phyloP scores from a whole-genome alignment of 768 basidiomycete species.

The Lyophyllum decastes region DNA sequence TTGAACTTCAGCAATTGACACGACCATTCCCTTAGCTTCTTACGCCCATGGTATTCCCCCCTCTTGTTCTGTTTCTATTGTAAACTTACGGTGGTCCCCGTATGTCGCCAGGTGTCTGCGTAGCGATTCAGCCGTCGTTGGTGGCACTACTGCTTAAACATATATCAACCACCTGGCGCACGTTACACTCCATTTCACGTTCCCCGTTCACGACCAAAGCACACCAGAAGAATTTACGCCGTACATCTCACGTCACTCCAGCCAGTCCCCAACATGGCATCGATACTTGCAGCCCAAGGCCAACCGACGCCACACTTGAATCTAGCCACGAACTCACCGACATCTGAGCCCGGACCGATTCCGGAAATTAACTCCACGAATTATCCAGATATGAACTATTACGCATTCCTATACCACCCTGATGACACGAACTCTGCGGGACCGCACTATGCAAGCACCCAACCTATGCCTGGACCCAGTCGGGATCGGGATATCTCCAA shows the following conservation, averaged over 20 bases:
- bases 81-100: background rate
- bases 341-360: background rate
- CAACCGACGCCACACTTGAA: conserved; percentile 4
- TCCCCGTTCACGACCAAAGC: background rate
- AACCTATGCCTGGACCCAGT: background rate
- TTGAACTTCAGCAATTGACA: conserved; percentile 7
- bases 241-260: conserved; percentile 1
- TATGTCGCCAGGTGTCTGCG: conserved; percentile 7
- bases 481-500: background rate
- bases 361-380: background rate
- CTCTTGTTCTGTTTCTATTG: conserved; percentile 6
- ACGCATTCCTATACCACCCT: background rate
- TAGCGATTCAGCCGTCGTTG: conserved; percentile 1
- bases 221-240: background rate
- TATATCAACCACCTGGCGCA: background rate
- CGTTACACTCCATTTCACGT: conserved; percentile 1
- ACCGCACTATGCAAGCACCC: background rate
- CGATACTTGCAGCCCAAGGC: background rate
- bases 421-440: background rate
- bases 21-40: background rate
- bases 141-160: background rate
- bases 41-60: conserved; percentile 8
- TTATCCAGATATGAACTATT: background rate
- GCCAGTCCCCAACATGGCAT: background rate
- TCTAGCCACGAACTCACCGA: background rate